Percentiles rank a stretch among this genome's conserved stretches.
Conservation (phyloP, 1,139 yeast genomes). For the Torulaspora globosa region DNA sequence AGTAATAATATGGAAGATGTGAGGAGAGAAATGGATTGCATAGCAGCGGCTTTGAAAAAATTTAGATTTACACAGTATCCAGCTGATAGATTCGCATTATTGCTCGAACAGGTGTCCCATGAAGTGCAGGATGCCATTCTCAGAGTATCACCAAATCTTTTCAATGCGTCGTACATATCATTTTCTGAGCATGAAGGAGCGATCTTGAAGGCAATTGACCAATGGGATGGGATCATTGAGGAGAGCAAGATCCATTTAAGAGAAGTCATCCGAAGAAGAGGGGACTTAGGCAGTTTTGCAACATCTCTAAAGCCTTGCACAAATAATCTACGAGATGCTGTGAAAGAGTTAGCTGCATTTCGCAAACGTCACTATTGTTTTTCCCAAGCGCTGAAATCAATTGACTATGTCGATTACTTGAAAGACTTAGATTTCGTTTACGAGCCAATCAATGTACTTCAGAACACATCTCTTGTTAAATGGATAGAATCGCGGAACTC, state of each 20-base stretch:
- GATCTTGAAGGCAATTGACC: constrained; percentile 37
- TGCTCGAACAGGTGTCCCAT: constrained; percentile 58
- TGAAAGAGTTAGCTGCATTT: constrained; percentile 36
- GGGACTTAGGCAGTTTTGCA: constrained; percentile 21
- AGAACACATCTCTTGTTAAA: constrained; percentile 25
- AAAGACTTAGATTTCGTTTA: constrained; percentile 9
- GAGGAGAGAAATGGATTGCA: constrained; percentile 43
- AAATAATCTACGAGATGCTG: constrained; percentile 47
- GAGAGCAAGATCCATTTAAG: constrained; percentile 61
- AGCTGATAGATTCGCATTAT: constrained; percentile 54
- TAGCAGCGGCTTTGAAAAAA: constrained; percentile 63
- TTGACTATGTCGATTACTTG: constrained; percentile 5
- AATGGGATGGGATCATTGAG: constrained; percentile 51
- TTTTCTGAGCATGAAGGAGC: constrained; percentile 32
- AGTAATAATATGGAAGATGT: constrained; percentile 48
- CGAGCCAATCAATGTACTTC: constrained; percentile 20
- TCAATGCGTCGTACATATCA: constrained; percentile 38
- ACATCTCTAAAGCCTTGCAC: constrained; percentile 51
- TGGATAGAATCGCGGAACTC: constrained; percentile 42
- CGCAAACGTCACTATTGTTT: constrained; percentile 6
- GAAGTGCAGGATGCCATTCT: constrained; percentile 42
- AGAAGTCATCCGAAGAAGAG: constrained; percentile 69
- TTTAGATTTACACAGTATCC: constrained; percentile 64
- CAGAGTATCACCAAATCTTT: constrained; percentile 36
- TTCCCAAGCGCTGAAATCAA: constrained; percentile 2